phyloP scores from a whole-genome alignment of 2,329 filamentous ascomycete genomes.

The Ophiostoma sp. region DNA sequence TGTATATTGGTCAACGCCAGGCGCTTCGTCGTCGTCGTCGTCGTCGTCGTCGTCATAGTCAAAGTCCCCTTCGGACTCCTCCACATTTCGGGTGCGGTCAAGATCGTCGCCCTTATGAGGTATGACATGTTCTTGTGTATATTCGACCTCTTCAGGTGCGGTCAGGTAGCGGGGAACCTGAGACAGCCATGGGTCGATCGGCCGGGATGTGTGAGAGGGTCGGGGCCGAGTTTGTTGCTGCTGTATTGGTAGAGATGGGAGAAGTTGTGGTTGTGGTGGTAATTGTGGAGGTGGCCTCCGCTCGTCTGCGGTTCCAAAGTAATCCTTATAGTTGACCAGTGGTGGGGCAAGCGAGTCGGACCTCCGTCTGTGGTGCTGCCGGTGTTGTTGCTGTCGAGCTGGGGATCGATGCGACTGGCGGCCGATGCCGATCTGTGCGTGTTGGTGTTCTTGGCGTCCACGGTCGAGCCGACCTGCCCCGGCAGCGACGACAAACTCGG shows the following conservation, averaged over 20 bases:
- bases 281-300: neutral
- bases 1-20: conserved; percentile 29
- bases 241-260: neutral
- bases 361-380: conserved; percentile 20
- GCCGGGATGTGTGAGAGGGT: neutral
- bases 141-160: neutral
- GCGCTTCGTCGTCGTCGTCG: neutral
- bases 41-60: conserved; percentile 9
- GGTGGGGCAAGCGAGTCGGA: conserved; percentile 28
- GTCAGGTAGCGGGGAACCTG: conserved; percentile 18
- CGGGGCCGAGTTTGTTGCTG: neutral
- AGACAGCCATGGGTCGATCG: conserved; percentile 29
- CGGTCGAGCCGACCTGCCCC: conserved; percentile 11
- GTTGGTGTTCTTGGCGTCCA: conserved; percentile 14
- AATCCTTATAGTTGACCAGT: conserved; percentile 12
- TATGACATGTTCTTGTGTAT: neutral
- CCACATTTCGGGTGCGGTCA: neutral
- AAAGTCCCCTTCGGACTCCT: neutral
- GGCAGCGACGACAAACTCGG: conserved; percentile 14
- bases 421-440: neutral
- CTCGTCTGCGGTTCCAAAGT: conserved; percentile 7
- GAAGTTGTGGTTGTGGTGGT: neutral
- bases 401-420: neutral
- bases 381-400: neutral
- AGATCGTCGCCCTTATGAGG: neutral